Conservation (phyloP, 371 early-diverging fungal species). For the Mortierella sp. region DNA sequence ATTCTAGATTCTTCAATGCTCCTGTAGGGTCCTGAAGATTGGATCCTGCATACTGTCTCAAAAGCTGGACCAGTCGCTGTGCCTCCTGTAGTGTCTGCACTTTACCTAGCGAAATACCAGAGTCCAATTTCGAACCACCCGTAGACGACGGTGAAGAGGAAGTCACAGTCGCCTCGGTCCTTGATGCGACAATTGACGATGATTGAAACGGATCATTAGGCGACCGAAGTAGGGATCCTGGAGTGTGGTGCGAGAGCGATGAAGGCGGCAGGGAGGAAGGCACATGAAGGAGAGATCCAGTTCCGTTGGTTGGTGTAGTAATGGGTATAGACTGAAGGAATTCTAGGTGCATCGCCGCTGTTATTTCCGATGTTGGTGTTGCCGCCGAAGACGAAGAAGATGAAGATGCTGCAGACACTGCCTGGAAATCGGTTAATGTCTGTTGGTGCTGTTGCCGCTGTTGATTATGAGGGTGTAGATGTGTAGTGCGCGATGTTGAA, state of each 20-base stretch:
- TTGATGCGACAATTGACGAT: neutral
- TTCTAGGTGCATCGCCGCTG: constrained; percentile 10
- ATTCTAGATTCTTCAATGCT: constrained; percentile 20
- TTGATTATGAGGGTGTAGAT: neutral
- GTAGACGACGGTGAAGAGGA: neutral
- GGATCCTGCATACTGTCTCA: constrained; percentile 25
- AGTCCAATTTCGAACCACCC: neutral
- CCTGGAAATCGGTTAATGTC: neutral
- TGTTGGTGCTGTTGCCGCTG: constrained; percentile 10
- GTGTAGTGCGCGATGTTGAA: constrained; percentile 5
- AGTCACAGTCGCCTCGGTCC: neutral
- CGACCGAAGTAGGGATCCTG: neutral
- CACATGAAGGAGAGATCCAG: neutral
- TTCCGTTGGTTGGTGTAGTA: neutral
- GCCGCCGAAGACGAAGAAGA: neutral
- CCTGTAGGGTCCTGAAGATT: constrained; percentile 19
- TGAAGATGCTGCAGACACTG: neutral
- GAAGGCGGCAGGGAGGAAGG: constrained; percentile 16
- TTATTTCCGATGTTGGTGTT: constrained; percentile 1
- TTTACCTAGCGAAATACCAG: neutral
- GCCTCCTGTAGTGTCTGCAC: constrained; percentile 23
- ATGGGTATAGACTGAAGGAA: constrained; percentile 35
- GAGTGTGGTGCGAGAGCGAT: constrained; percentile 6
- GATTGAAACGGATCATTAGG: constrained; percentile 6
- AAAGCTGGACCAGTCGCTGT: constrained; percentile 10